Percentiles rank a stretch among this genome's conserved stretches.
Evolutionary conservation across 2,329 filamentous ascomycete species (phyloP).

Genomic region (Paramyrothecium sp.): DNA sequence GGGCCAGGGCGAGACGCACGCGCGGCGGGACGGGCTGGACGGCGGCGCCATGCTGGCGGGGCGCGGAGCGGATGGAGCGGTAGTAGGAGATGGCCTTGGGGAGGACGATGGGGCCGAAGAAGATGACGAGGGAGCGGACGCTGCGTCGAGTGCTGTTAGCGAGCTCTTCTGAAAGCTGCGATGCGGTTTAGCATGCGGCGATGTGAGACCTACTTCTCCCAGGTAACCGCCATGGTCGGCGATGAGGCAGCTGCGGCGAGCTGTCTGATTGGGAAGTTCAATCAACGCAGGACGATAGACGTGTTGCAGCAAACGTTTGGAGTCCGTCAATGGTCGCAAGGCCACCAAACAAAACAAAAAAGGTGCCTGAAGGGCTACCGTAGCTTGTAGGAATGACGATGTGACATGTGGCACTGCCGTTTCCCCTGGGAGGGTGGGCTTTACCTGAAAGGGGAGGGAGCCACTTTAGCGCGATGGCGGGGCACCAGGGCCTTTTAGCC

Average conservation of each 20-base stretch:
- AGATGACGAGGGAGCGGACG: constrained; percentile 54
- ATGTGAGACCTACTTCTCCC: constrained; percentile 21
- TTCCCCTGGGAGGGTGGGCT: too few relatives aligned
- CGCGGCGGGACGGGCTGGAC: constrained; percentile 54
- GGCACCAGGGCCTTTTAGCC: too few relatives aligned
- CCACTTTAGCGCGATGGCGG: too few relatives aligned
- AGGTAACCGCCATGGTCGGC: constrained; percentile 23
- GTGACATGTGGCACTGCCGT: background rate
- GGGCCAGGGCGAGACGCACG: constrained; percentile 55
- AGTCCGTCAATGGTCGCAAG: too few relatives aligned
- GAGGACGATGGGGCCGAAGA: constrained; percentile 71
- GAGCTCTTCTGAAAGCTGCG: background rate
- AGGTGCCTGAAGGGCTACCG: too few relatives aligned
- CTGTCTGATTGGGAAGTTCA: background rate
- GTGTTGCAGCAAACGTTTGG: too few relatives aligned
- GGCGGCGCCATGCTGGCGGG: constrained; percentile 40
- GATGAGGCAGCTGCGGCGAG: too few relatives aligned
- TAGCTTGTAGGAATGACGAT: background rate
- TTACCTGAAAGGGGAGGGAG: too few relatives aligned
- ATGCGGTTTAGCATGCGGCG: background rate
- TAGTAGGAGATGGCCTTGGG: constrained; percentile 66
- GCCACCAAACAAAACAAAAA: too few relatives aligned
- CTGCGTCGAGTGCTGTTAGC: constrained; percentile 27
- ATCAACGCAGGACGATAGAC: too few relatives aligned
- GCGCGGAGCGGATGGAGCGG: constrained; percentile 49